These are phyloP conservation scores for Malus hybrid DNA, from an alignment of 331 rosid species.

Conservation along the genomic window DNA sequence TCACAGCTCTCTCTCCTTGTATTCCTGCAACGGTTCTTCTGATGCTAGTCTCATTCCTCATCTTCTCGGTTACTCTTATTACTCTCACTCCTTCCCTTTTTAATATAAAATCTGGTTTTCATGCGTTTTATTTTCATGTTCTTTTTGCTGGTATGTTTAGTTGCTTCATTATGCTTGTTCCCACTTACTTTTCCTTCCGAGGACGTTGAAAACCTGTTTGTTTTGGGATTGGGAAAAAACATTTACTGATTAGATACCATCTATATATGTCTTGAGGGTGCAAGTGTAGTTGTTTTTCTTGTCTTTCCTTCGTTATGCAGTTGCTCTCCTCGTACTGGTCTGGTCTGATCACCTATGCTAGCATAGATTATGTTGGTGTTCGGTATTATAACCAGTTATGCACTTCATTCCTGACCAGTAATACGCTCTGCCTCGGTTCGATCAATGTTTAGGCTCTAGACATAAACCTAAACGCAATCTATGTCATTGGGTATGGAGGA, in stretches of 20 bases:
- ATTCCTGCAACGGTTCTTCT: constrained; percentile 54
- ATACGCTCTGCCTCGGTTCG: background rate
- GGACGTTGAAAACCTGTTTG: background rate
- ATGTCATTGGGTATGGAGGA: too few species aligned
- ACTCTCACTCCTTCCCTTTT: too few species aligned
- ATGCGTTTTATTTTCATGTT: too few species aligned
- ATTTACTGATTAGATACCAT: background rate
- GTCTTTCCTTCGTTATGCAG: background rate
- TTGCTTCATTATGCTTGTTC: too few species aligned
- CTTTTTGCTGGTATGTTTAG: too few species aligned
- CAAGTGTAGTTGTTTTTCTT: background rate
- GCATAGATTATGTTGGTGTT: background rate
- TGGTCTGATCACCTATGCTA: background rate
- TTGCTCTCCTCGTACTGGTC: background rate
- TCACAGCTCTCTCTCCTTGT: constrained; percentile 58
- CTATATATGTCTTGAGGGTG: background rate
- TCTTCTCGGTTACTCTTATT: constrained; percentile 47
- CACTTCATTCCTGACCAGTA: background rate
- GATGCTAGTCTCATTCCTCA: constrained; percentile 65
- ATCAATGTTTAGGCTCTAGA: background rate
- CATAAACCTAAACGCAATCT: too few species aligned
- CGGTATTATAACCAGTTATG: background rate
- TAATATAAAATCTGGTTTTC: too few species aligned
- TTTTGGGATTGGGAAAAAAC: background rate
- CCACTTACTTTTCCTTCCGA: too few species aligned